Base-by-base conservation (phyloP, 192 early-diverging fungal genomes). In the Coemansia sp. region DNA sequence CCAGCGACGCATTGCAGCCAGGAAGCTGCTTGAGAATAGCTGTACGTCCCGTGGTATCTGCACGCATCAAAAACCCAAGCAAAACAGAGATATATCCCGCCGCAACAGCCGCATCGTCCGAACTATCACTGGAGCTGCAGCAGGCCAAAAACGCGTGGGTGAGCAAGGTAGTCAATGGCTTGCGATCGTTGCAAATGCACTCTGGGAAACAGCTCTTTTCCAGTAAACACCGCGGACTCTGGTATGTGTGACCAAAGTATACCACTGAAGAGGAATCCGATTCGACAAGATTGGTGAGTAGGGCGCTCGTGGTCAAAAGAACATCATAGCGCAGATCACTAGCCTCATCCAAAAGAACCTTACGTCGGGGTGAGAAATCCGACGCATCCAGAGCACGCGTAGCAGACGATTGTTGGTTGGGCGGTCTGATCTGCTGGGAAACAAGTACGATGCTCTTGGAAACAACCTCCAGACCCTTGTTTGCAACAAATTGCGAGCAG, bases 21-120 rank as follows among this genome's bases (percentile, higher is more conserved):
- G 71, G 71, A 14, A 74, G 28, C 10, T 47, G 47, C 27, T 58
- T 27, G 7, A 58, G 30, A n/a, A 74, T 48, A 1, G 43, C 15
- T 5, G 62, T 40, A 0, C 51, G 46, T 22, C 55, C 40, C 22
- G 28, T 19, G 9, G 44, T 22, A 14, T 48, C 44, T 6, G 58
- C 55, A 3, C 59, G 55, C 55, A 74, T 47, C 36, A 74, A 23
- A 18, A 74, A 58, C 0, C 71, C 71, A 23, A 74, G 34, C 8
- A 74, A 51, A 13, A 74, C 71, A 8, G 71, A 38, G 20, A 74
- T 26, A 38, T 74, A 74, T 2, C 71, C 71, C 2, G 71, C 71
- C 2, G 71, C 59, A 50, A 74, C 32, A 8, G 46, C 37, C 1
- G 71, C 64, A 37, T 74, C 71, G 3, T 55, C 49, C 18, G 45